Conservation (phyloP, 805 yeast species). For the Candida nemodendra region DNA sequence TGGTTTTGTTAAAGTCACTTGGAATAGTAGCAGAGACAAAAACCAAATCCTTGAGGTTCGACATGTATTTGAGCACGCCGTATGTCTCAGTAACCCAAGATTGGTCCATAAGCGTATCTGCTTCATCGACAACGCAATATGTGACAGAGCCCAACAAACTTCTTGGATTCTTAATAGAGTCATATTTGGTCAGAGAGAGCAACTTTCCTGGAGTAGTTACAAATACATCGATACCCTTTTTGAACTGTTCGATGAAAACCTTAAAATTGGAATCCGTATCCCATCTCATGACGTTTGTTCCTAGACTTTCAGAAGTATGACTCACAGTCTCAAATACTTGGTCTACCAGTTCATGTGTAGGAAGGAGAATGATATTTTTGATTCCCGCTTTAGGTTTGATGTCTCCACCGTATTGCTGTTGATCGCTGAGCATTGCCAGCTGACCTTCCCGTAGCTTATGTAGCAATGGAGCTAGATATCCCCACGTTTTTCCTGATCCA, state of each 20-base stretch:
- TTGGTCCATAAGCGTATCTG: slow-evolving; percentile 85
- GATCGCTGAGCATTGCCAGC: slow-evolving; percentile 33
- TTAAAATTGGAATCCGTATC: slow-evolving; percentile 56
- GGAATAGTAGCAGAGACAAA: slow-evolving; percentile 93
- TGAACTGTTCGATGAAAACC: slow-evolving; percentile 47
- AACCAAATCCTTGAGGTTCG: slow-evolving; percentile 58
- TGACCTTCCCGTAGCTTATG: slow-evolving; percentile 66
- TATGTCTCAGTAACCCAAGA: slow-evolving; percentile 72
- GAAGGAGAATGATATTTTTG: slow-evolving; percentile 74
- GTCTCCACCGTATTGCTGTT: slow-evolving; percentile 28
- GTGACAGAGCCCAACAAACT: slow-evolving; percentile 45
- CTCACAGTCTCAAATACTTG: slow-evolving; percentile 60
- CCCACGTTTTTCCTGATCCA: slow-evolving; percentile 95
- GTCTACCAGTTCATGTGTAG: slow-evolving; percentile 84
- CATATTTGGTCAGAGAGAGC: slow-evolving; percentile 31
- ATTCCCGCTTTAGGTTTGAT: slow-evolving; percentile 43
- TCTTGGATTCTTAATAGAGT: slow-evolving; percentile 32
- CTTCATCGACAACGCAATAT: slow-evolving; percentile 83
- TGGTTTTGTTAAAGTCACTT: slow-evolving; percentile 61
- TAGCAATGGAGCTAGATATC: slow-evolving; percentile 75
- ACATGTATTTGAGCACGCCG: slow-evolving; percentile 46
- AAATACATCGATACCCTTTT: slow-evolving; percentile 66
- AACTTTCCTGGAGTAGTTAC: slow-evolving; percentile 86
- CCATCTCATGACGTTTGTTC: slow-evolving; percentile 56
- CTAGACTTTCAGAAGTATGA: slow-evolving; percentile 35